Conservation (phyloP, 768 basidiomycete genomes). For the Pleurotus djamor region DNA sequence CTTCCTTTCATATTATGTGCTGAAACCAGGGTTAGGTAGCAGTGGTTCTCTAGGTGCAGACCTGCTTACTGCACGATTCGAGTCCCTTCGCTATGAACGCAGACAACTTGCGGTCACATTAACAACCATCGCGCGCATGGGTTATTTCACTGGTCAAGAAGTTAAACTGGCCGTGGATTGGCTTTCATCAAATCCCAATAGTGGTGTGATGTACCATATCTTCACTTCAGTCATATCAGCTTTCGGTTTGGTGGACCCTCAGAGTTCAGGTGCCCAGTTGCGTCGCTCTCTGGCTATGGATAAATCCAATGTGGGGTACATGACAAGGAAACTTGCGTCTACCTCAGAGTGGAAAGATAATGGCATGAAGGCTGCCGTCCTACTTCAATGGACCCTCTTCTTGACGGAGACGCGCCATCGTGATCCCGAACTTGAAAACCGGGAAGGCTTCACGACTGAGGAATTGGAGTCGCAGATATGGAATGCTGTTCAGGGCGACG, state of each 20-base stretch:
- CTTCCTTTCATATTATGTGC: not conserved
- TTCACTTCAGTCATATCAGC: constrained; percentile 62
- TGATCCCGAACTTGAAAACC: constrained; percentile 61
- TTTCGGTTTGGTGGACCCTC: constrained; percentile 66
- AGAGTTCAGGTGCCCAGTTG: constrained; percentile 35
- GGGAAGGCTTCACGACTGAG: constrained; percentile 68
- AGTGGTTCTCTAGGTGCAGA: constrained; percentile 59
- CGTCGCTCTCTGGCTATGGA: constrained; percentile 51
- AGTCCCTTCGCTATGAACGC: constrained; percentile 75
- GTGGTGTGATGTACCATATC: constrained; percentile 67
- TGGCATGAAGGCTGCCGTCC: constrained; percentile 66
- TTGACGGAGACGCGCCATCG: constrained; percentile 73
- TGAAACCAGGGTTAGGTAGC: constrained; percentile 25
- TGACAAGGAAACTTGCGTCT: constrained; percentile 56
- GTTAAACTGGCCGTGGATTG: constrained; percentile 68
- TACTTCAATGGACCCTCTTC: constrained; percentile 90
- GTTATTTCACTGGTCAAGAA: constrained; percentile 57
- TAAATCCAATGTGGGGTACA: constrained; percentile 43
- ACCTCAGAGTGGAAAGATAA: constrained; percentile 64
- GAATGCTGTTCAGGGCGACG: constrained; percentile 81
- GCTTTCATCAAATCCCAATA: constrained; percentile 63
- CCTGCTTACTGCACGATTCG: constrained; percentile 63
- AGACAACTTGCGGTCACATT: constrained; percentile 64
- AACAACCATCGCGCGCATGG: constrained; percentile 60
- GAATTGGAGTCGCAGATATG: constrained; percentile 80